Conservation (phyloP, 768 basidiomycete species). For the Naganishia vaughanmartiniae region DNA sequence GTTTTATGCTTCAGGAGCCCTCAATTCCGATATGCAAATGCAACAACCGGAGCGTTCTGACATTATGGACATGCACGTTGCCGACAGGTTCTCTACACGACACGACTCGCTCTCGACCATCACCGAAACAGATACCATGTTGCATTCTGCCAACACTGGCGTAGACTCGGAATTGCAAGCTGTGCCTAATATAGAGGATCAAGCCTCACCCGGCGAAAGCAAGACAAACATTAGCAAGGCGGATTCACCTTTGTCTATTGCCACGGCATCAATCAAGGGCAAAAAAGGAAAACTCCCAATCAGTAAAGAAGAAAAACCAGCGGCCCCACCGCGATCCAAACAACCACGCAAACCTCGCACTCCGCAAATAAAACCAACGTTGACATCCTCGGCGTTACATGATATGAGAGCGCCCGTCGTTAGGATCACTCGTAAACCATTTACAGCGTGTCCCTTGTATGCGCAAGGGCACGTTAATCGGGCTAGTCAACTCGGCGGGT, state of each 20-base stretch:
- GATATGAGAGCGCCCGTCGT: conserved; percentile 19
- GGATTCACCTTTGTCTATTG: background rate
- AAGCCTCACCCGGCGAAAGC: background rate
- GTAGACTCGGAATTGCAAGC: conserved; percentile 2
- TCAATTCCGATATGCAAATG: background rate
- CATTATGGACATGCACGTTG: background rate
- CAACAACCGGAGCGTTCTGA: background rate
- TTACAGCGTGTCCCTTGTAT: conserved; percentile 18
- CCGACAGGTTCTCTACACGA: conserved; percentile 3
- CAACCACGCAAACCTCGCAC: conserved; percentile 25
- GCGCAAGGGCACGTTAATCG: conserved; percentile 26
- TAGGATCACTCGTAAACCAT: conserved; percentile 29
- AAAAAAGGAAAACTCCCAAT: conserved; percentile 3
- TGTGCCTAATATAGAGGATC: background rate
- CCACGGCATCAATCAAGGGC: background rate
- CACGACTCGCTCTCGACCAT: conserved; percentile 20
- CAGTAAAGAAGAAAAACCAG: background rate
- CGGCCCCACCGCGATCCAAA: background rate
- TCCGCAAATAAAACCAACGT: conserved; percentile 17
- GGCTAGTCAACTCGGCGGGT: conserved; percentile 23
- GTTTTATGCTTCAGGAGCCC: background rate
- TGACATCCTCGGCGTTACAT: conserved; percentile 22
- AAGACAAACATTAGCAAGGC: background rate
- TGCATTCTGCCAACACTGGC: conserved; percentile 1
- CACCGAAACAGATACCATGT: conserved; percentile 6